Conservation (phyloP, 345 rosid species). For the Ceriops zippeliana region DNA sequence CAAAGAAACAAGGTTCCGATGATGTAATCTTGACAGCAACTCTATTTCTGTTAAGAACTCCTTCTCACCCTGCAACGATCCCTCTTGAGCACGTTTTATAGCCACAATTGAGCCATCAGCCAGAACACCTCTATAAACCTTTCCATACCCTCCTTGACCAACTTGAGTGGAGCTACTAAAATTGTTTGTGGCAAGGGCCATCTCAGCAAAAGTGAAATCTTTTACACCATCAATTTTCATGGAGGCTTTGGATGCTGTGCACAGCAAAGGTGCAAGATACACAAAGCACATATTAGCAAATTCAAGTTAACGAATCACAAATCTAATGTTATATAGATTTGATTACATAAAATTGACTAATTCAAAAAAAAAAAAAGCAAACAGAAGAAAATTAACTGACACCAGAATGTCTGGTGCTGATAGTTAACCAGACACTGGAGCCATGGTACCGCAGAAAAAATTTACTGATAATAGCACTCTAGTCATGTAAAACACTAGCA, state of each 20-base stretch:
- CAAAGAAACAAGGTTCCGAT: conserved; percentile 88
- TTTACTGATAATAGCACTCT: not conserved
- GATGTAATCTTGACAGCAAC: conserved; percentile 85
- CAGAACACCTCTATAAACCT: conserved; percentile 75
- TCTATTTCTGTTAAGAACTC: conserved; percentile 94
- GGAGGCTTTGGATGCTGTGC: conserved; percentile 54
- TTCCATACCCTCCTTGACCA: conserved; percentile 99
- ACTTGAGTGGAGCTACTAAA: conserved; percentile 60
- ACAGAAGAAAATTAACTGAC: not conserved
- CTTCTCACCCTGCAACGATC: conserved; percentile 84
- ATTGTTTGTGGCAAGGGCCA: conserved; percentile 62
- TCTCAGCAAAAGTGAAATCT: conserved; percentile 62
- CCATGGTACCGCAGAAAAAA: not conserved
- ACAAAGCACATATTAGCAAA: too few species aligned
- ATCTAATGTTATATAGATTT: too few species aligned
- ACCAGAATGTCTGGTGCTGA: not conserved
- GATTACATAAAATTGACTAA: too few species aligned
- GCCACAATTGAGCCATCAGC: conserved; percentile 75
- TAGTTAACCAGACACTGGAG: not conserved
- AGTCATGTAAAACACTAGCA: conserved; percentile 1
- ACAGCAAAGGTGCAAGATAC: conserved; percentile 16
- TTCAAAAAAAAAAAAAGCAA: too few species aligned
- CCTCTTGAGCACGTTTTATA: conserved; percentile 83
- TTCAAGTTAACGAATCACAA: too few species aligned
- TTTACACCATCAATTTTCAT: conserved; percentile 73